A percentile compares a stretch with the other conserved stretches of the same genome.
phyloP scores from a whole-genome alignment of 2,329 filamentous ascomycete genomes.

The Sporothrix phasma region DNA sequence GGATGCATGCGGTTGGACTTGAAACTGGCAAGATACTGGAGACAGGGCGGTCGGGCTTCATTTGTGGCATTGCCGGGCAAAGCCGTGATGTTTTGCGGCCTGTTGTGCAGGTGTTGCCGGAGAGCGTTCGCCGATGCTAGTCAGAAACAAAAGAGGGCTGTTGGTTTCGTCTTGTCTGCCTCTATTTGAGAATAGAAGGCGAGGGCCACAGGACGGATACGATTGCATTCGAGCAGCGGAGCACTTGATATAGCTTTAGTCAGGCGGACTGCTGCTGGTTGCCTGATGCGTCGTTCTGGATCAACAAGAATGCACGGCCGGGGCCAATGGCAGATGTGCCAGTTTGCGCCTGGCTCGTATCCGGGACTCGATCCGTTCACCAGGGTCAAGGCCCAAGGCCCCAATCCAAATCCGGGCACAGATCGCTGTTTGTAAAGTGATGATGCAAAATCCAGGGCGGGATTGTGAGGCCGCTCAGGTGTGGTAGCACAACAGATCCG shows the following conservation, averaged over 20 bases:
- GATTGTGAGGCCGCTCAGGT: background rate
- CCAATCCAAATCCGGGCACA: background rate
- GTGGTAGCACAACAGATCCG: constrained; percentile 1
- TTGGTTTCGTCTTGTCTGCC: background rate
- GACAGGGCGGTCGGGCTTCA: background rate
- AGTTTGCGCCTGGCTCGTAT: background rate
- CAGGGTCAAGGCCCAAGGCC: background rate
- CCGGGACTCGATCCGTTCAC: background rate
- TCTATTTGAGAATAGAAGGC: too few species aligned
- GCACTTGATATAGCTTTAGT: background rate
- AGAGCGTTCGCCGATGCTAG: background rate
- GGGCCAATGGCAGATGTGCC: background rate
- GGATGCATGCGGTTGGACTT: background rate
- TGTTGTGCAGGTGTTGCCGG: background rate
- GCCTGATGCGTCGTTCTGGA: background rate
- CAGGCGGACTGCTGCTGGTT: background rate
- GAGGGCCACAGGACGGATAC: too few species aligned
- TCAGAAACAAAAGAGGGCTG: background rate
- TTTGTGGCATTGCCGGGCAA: background rate
- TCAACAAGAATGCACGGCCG: background rate
- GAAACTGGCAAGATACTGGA: too few species aligned
- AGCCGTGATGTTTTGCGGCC: background rate
- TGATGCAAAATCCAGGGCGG: background rate
- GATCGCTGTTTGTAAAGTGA: background rate
- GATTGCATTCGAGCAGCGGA: too few species aligned